phyloP scores from a whole-genome alignment of 2,329 filamentous ascomycete species.

The Alternaria postmessia region DNA sequence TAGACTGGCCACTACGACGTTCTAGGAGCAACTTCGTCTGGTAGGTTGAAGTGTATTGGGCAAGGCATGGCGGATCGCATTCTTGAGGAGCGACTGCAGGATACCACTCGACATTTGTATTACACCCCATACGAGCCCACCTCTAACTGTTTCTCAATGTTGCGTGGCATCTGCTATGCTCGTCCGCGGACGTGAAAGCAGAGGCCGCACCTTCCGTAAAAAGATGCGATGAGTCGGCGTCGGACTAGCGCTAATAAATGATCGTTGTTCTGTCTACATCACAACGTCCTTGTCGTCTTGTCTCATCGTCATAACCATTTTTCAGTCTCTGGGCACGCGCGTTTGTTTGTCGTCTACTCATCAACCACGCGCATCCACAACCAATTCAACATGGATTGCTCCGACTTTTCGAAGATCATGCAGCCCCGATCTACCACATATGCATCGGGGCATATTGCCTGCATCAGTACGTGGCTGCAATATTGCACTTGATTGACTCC shows the following conservation, averaged over 20 bases:
- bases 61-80: slow-evolving; percentile 6
- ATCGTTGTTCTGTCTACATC: neutral
- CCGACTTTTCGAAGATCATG: neutral
- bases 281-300: neutral
- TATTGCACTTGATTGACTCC: slow-evolving; percentile 1
- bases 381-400: neutral
- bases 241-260: neutral
- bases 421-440: neutral
- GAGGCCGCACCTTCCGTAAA: neutral
- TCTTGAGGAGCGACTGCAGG: slow-evolving; percentile 9
- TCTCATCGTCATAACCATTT: neutral
- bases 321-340: neutral
- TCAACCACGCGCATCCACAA: neutral
- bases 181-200: neutral
- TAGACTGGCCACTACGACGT: slow-evolving; percentile 91
- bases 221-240: neutral
- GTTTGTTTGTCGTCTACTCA: neutral
- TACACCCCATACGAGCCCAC: slow-evolving; percentile 9
- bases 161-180: neutral
- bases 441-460: slow-evolving; percentile 1
- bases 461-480: slow-evolving; percentile 7
- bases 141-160: neutral
- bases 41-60: slow-evolving; percentile 11
- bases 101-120: slow-evolving; percentile 14
- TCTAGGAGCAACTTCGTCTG: slow-evolving; percentile 60